Conservation (phyloP, 495 filamentous ascomycete species). For the Penicillium paxilli region DNA sequence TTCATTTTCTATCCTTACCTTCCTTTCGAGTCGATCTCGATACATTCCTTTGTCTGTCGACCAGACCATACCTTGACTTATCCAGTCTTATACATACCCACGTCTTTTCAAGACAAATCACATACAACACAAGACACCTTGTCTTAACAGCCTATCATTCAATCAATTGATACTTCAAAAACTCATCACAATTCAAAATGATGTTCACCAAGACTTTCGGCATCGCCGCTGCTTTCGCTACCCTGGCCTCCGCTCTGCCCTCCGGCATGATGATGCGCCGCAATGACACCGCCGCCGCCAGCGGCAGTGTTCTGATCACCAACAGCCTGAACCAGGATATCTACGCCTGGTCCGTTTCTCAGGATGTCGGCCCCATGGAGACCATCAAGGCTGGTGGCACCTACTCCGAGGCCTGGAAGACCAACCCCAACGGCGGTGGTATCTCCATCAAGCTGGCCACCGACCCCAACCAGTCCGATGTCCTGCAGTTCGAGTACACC, state of each 20-base stretch:
- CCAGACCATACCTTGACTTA: conserved; percentile 14
- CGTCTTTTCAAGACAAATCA: conserved; percentile 16
- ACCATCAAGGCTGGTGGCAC: conserved; percentile 31
- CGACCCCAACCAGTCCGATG: conserved; percentile 25
- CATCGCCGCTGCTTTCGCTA: conserved; percentile 36
- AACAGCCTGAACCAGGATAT: conserved; percentile 39
- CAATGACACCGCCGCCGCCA: conserved; percentile 18
- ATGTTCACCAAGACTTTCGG: conserved; percentile 47
- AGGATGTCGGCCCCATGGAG: conserved; percentile 27
- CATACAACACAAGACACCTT: conserved; percentile 10
- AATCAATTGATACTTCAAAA: too few species aligned
- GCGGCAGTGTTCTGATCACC: conserved; percentile 36
- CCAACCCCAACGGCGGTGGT: conserved; percentile 42
- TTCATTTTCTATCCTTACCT: conserved; percentile 12
- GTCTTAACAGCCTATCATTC: conserved; percentile 8
- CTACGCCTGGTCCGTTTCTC: conserved; percentile 44
- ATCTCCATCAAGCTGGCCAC: conserved; percentile 46
- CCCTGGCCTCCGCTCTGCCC: conserved; percentile 40
- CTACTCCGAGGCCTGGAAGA: conserved; percentile 38
- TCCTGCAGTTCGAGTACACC: conserved; percentile 52
- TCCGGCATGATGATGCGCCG: conserved; percentile 28
- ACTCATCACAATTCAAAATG: conserved; percentile 35
- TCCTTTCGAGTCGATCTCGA: conserved; percentile 30
- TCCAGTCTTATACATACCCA: conserved; percentile 10
- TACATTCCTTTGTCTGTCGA: conserved; percentile 27